Conservation (phyloP, 148 eudicot genomes). For the Spergularia bocconei region DNA sequence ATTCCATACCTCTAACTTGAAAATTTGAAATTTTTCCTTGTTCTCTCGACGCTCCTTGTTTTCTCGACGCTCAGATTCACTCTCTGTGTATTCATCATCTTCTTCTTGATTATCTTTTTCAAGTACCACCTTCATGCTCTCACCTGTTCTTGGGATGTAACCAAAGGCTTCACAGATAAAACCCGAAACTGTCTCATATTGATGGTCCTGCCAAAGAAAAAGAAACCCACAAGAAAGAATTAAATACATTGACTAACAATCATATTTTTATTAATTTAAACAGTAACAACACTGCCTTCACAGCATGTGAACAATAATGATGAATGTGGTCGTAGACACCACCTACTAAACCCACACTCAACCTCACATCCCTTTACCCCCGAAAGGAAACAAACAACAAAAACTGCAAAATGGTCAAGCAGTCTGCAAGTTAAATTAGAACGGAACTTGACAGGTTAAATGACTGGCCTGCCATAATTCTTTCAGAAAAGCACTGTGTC, state of each 20-base stretch:
- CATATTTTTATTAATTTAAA: background rate
- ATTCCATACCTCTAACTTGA: constrained; percentile 71
- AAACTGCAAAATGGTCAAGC: too few species aligned
- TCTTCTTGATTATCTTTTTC: constrained; percentile 71
- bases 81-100: constrained; percentile 46
- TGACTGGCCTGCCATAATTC: too few species aligned
- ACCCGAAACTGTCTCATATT: constrained; percentile 97
- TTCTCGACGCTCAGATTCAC: constrained; percentile 56
- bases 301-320: background rate
- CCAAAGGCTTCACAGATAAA: constrained; percentile 96
- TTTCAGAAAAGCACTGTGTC: too few species aligned
- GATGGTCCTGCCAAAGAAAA: constrained; percentile 58
- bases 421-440: too few species aligned
- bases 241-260: background rate
- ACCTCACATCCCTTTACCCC: background rate
- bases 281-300: background rate
- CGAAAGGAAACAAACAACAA: too few species aligned
- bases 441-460: too few species aligned
- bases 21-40: constrained; percentile 56
- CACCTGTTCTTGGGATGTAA: constrained; percentile 93
- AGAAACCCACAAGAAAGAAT: background rate
- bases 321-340: too few species aligned
- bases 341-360: background rate
- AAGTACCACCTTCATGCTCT: constrained; percentile 74
- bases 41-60: constrained; percentile 45